A percentile compares a stretch with the other conserved stretches of the same genome.
Evolutionary conservation across 495 filamentous ascomycete genomes (phyloP).

Genomic region (Aspergillus hancockii): DNA sequence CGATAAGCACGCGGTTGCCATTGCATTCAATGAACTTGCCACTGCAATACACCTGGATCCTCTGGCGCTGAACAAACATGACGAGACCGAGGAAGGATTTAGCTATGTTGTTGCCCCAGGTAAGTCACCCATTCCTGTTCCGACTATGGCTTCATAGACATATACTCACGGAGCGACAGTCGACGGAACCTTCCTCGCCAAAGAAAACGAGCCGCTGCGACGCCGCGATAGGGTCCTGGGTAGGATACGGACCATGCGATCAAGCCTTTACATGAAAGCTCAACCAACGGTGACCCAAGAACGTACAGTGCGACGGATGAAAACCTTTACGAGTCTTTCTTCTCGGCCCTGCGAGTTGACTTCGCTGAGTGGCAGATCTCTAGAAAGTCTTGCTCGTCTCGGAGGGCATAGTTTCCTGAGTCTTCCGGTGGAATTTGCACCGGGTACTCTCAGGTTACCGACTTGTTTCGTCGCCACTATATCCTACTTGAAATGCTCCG

Average conservation of each 20-base stretch:
- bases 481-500: conserved; percentile 64
- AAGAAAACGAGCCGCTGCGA: conserved; percentile 13
- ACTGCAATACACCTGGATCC: conserved; percentile 23
- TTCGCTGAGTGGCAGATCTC: conserved; percentile 58
- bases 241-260: conserved; percentile 38
- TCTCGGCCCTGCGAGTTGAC: conserved; percentile 47
- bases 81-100: background rate
- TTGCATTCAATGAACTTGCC: conserved; percentile 33
- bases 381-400: conserved; percentile 68
- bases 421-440: conserved; percentile 65
- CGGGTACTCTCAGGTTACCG: conserved; percentile 64
- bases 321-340: conserved; percentile 36
- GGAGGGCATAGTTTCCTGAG: conserved; percentile 70
- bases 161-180: conserved; percentile 1
- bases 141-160: background rate
- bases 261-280: conserved; percentile 32
- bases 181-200: background rate
- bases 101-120: background rate
- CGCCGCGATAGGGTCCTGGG: conserved; percentile 27
- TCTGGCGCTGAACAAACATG: conserved; percentile 9
- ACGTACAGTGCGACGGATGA: conserved; percentile 51
- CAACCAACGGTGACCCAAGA: conserved; percentile 46
- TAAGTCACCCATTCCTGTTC: background rate
- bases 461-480: conserved; percentile 74
- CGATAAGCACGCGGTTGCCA: conserved; percentile 24